These are phyloP conservation scores for rapeseed (Brassica napus) DNA, from an alignment of 345 rosid genomes.

Conservation along the genomic window Da-Ae NC_063434.1:715501-716000, in stretches of 20 bases:
- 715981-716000: constrained; percentile 72
- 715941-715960: constrained; percentile 64
- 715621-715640: constrained; percentile 52
- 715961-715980: constrained; percentile 89
- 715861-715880: constrained; percentile 41
- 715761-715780: neutral
- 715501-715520: constrained; percentile 39
- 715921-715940: constrained; percentile 46
- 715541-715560: constrained; percentile 47
- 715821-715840: constrained; percentile 23
- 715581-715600: constrained; percentile 34
- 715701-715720: constrained; percentile 63
- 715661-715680: constrained; percentile 77
- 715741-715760: neutral
- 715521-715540: constrained; percentile 54
- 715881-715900: constrained; percentile 27
- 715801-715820: constrained; percentile 51
- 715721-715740: constrained; percentile 22
- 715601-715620: constrained; percentile 38
- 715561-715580: constrained; percentile 34
- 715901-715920: constrained; percentile 27
- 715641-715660: constrained; percentile 62
- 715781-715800: constrained; percentile 48
- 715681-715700: constrained; percentile 50
- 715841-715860: constrained; percentile 42